Base-by-base conservation (phyloP, 139 green algal species). In the Asterochloris erici region DNA sequence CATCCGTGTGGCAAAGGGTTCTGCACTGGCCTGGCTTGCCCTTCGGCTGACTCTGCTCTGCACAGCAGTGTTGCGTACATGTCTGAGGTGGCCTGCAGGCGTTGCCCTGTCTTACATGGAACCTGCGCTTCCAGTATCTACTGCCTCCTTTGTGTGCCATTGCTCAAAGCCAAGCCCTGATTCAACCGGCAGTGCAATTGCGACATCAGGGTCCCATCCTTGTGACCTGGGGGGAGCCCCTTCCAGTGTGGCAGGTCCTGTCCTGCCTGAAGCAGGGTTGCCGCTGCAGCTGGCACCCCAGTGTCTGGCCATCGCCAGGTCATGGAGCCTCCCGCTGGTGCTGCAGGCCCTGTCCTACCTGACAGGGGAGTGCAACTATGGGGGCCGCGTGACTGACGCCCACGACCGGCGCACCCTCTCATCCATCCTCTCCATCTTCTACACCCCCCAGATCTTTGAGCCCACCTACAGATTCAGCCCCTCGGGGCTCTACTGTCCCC, bases 281-380 rank as follows among this genome's bases (percentile, higher is more conserved):
- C 90, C 95, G 95, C 89, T 96, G 95, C 84, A 90, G 92, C 80
- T 92, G 92, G 60, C 38, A 54, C 38, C 6, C 4, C 38, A 10
- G 38, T 54, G 38, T 54, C 38, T 54, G 23, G 2, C 71, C 23
- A 24, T 79, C 83, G 26, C 92, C 91, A 2, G 94, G 88, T 62
- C 85, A 85, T 17, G 38, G 38, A 87, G 90, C 54, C 89, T 95
- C 70, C 82, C 96, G 74, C 76, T 82, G n/a, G 79, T 91, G 54
- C 91, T 94, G 87, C 92, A 90, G 81, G 91, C 92, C n/a, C 89
- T 95, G 78, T 84, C 85, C 62, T 95, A 95, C 82, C 78, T 91
- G n/a, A 91, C 87, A 10, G 91, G 91, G 21, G 92, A 95, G 82
- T 94, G 91, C 86, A 95, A 95, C 88, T 95, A 95, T 79, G 92